Base-by-base conservation (phyloP, 768 basidiomycete species). In the Pulveroboletus frians region DNA sequence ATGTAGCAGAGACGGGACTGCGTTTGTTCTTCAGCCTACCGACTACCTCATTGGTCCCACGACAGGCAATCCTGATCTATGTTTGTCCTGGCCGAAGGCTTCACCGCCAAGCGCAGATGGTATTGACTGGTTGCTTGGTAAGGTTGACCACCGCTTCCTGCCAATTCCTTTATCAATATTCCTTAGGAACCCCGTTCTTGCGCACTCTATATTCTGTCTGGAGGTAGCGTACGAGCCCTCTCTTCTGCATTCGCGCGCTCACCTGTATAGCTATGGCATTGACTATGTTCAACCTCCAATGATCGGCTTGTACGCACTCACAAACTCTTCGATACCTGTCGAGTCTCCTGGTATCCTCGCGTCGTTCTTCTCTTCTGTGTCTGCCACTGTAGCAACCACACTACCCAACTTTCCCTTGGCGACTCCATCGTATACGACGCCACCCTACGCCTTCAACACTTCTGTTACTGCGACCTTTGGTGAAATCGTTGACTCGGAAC, bases 51-150 rank as follows among this genome's bases (percentile, higher is more conserved):
- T 90, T 46, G 88, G 86, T 18, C 83, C 83, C 44, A 73, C 81
- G 9, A 70, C 72, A 38, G 81, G 81, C 8, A 75, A 83, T 60
- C 83, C 85, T 0, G 73, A 76, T 50, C 63, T 87, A 13, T 91
- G 88, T 66, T 67, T 90, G 37, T 71, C 85, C 21, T 91, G 88
- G 88, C 88, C 87, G 1, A 72, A 69, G 54, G 86, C 85, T 4
- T 66, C 71, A 17, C 73, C 80, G 8, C 88, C 86, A 0, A 84
- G 74, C 49, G 53, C 81, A 13, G 84, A 89, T 64, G 88, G 85
- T 13, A 76, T 91, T 45, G 88, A 91, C 58, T 91, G 88, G 88
- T 85, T 89, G 64, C 72, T 91, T 42, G 87, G 85, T 84, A 55
- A 23, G 66, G 51, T n/a, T 6, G 15, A 10, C 4, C 9, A 14